Conservation (phyloP, 805 yeast species). For the Zygoascus flipseniorum region DNA sequence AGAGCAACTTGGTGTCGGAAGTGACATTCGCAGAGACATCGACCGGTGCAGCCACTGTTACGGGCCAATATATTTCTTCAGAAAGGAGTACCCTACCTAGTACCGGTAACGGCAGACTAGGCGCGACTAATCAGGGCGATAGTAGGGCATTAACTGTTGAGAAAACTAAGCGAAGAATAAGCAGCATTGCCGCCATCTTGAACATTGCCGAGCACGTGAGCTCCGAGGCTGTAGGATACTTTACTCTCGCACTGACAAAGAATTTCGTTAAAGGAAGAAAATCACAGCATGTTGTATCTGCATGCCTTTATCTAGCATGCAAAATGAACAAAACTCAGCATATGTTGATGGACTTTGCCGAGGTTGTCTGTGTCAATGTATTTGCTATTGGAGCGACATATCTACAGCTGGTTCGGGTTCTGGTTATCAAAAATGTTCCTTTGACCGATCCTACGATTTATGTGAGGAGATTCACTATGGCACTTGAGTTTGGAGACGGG, state of each 20-base stretch:
- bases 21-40: conserved; percentile 90
- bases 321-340: conserved; percentile 86
- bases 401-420: conserved; percentile 79
- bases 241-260: conserved; percentile 71
- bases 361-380: conserved; percentile 82
- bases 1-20: conserved; percentile 90
- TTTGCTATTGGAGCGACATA: conserved; percentile 95
- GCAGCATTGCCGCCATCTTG: conserved; percentile 70
- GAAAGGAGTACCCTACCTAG: conserved; percentile 67
- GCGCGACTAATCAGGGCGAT: conserved; percentile 35
- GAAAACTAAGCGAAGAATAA: conserved; percentile 73
- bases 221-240: conserved; percentile 85
- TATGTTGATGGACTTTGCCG: conserved; percentile 92
- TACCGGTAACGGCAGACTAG: conserved; percentile 33
- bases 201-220: conserved; percentile 76
- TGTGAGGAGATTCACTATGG: conserved; percentile 88
- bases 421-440: conserved; percentile 72
- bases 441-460: conserved; percentile 90
- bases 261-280: conserved; percentile 96
- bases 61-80: conserved; percentile 86
- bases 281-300: conserved; percentile 90
- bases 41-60: conserved; percentile 91
- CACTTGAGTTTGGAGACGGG: conserved; percentile 65
- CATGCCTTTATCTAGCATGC: conserved; percentile 92
- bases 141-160: conserved; percentile 82